A percentile compares a stretch with the other conserved stretches of the same genome.
phyloP scores from a whole-genome alignment of 2,329 filamentous ascomycete genomes.

The Pseudogymnoascus pannorum region DNA sequence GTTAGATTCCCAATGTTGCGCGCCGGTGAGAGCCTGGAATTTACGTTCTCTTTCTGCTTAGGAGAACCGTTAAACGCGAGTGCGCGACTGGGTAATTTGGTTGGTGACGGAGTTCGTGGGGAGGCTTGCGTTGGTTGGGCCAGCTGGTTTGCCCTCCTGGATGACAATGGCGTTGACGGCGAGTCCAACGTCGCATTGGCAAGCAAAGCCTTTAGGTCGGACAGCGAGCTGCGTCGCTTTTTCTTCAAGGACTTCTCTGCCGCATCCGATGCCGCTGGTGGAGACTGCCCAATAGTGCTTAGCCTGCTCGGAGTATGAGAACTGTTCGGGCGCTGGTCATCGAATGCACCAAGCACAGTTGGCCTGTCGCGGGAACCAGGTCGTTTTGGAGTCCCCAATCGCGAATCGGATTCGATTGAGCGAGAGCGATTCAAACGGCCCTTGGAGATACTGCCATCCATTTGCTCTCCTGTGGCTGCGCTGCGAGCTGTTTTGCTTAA shows the following conservation, averaged over 20 bases:
- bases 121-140: slow-evolving; percentile 23
- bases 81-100: slow-evolving; percentile 13
- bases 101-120: slow-evolving; percentile 28
- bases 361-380: slow-evolving; percentile 54
- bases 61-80: slow-evolving; percentile 19
- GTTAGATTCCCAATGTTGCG: slow-evolving; percentile 24
- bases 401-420: slow-evolving; percentile 65
- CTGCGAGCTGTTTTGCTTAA: slow-evolving; percentile 71
- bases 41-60: slow-evolving; percentile 24
- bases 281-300: slow-evolving; percentile 27
- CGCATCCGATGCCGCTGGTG: slow-evolving; percentile 32
- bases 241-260: slow-evolving; percentile 47
- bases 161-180: slow-evolving; percentile 30
- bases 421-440: slow-evolving; percentile 61
- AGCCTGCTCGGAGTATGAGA: slow-evolving; percentile 39
- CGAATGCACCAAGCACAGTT: slow-evolving; percentile 54
- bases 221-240: slow-evolving; percentile 86
- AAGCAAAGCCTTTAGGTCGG: slow-evolving; percentile 70
- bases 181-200: slow-evolving; percentile 47
- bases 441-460: slow-evolving; percentile 55
- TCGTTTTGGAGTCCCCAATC: slow-evolving; percentile 40
- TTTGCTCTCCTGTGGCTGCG: slow-evolving; percentile 48
- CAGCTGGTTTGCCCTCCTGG: slow-evolving; percentile 9
- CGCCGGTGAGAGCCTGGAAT: slow-evolving; percentile 12
- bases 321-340: slow-evolving; percentile 50